Base-by-base conservation (phyloP, 2,329 filamentous ascomycete species). In the Xylariaceae sp. region DNA sequence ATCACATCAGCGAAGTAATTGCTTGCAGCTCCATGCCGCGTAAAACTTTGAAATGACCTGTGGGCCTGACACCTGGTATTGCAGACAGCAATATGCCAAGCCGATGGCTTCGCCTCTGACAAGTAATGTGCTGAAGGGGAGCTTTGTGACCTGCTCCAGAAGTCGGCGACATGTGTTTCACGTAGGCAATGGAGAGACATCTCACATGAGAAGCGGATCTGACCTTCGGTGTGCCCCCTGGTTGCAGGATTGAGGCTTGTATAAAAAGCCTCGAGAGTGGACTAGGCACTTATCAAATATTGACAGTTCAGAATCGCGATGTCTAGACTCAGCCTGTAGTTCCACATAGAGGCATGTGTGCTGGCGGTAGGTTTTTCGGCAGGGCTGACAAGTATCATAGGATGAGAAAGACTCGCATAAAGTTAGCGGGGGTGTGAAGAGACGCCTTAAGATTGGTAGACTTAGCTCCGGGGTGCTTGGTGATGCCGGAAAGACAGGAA, bases 311-410 rank as follows among this genome's bases (percentile, higher is more conserved):
- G 15, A 17, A 32, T 17, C 30, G 12, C 13, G 13, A 32, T n/a
- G 30, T 17, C 30, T 32, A 17, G 12, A n/a, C 15, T 17, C 13
- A 32, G 30, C 30, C 16, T 13, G 13, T 9, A 17, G 16, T 17
- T 7, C 16, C 30, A 32, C 30, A n/a, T n/a, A n/a, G 30, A 32
- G 15, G 7, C 13, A 32, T 13, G 13, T 32, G 30, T 32, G 13
- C 16, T 31, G 19, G 37, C 41, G 38, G 43, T 32, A 34, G 44
- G 22, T 35, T 15, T 19, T 26, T 39, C n/a, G 42, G 39, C 46
- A 50, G 49, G 49, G 49, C 49, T 52, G 47, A 52, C 49, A 43
- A 34, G 35, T n/a, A 35, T 19, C 37, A 50, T 45, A 44, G 43
- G 45, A 37, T 40, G 36, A 34, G 38, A 22, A 47, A 32, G 16